Evolutionary conservation across 2,329 filamentous ascomycete species (phyloP).

Genomic region (Diaporthe australafricana): DNA sequence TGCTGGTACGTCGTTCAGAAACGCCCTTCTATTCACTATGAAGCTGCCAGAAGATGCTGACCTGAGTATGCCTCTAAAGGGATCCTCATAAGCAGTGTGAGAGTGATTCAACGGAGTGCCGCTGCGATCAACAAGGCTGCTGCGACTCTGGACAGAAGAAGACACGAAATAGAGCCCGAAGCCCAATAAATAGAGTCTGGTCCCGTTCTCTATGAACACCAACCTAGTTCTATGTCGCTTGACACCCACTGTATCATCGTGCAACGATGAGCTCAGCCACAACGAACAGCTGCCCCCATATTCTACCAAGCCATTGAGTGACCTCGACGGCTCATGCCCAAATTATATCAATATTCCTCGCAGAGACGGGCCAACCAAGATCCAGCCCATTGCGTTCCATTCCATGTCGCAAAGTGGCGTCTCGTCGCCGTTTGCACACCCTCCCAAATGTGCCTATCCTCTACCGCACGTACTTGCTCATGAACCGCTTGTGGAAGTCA

Average conservation of each 20-base stretch:
- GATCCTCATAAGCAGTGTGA: constrained; percentile 29
- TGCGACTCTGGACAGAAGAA: constrained; percentile 29
- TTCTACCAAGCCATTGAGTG: background rate
- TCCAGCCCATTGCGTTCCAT: background rate
- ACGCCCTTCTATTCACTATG: background rate
- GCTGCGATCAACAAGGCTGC: constrained; percentile 31
- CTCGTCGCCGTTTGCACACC: background rate
- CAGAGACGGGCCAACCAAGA: background rate
- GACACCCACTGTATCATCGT: background rate
- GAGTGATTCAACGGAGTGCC: constrained; percentile 27
- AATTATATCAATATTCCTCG: background rate
- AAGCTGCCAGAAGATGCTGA: background rate
- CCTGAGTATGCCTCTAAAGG: background rate
- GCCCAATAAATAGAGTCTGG: background rate
- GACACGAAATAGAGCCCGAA: background rate
- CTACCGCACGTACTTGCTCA: constrained; percentile 76
- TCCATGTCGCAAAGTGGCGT: background rate
- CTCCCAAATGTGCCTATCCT: background rate
- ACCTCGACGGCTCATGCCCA: background rate
- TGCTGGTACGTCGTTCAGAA: constrained; percentile 54
- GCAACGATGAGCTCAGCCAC: background rate
- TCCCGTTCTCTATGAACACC: background rate
- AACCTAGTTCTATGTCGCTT: background rate
- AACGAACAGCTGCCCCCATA: too few species aligned
- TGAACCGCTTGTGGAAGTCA: constrained; percentile 98